These are phyloP conservation scores for Thelonectria rubi DNA, from an alignment of 2,329 filamentous ascomycete genomes.

Conservation along the genomic window DNA sequence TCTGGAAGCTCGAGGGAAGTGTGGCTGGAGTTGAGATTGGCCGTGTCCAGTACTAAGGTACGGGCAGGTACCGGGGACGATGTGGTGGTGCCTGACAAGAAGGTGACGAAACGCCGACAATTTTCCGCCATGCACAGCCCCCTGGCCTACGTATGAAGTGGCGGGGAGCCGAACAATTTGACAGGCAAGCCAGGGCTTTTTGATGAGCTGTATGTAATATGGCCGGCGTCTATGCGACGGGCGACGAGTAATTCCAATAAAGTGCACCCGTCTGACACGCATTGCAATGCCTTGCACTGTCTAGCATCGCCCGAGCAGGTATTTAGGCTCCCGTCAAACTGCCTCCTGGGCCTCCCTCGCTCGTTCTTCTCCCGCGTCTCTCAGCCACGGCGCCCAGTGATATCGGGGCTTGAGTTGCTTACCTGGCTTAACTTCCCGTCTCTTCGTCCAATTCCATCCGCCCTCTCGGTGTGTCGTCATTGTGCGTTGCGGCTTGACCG, in stretches of 20 bases:
- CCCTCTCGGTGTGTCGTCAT: slow-evolving; percentile 38
- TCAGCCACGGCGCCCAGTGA: neutral
- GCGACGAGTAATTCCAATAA: neutral
- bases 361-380: neutral
- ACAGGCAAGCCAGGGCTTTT: slow-evolving; percentile 12
- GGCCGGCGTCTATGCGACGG: neutral
- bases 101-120: slow-evolving; percentile 49
- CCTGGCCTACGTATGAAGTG: slow-evolving; percentile 43
- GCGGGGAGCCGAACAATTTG: slow-evolving; percentile 21
- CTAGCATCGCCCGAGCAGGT: neutral
- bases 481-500: slow-evolving; percentile 32
- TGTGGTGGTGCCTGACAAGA: slow-evolving; percentile 48
- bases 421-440: neutral
- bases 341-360: neutral
- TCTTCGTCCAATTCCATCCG: slow-evolving; percentile 9
- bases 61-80: slow-evolving; percentile 25
- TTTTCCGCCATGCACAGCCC: slow-evolving; percentile 48
- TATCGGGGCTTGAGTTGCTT: neutral
- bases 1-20: slow-evolving; percentile 31
- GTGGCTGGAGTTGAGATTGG: slow-evolving; percentile 42
- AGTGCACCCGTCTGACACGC: neutral
- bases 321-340: neutral
- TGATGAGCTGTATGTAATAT: slow-evolving; percentile 7
- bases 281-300: slow-evolving; percentile 1
- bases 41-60: slow-evolving; percentile 30